Evolutionary conservation across 2,329 filamentous ascomycete genomes (phyloP).

Genomic region (Thermothelomyces thermophilus): DNA sequence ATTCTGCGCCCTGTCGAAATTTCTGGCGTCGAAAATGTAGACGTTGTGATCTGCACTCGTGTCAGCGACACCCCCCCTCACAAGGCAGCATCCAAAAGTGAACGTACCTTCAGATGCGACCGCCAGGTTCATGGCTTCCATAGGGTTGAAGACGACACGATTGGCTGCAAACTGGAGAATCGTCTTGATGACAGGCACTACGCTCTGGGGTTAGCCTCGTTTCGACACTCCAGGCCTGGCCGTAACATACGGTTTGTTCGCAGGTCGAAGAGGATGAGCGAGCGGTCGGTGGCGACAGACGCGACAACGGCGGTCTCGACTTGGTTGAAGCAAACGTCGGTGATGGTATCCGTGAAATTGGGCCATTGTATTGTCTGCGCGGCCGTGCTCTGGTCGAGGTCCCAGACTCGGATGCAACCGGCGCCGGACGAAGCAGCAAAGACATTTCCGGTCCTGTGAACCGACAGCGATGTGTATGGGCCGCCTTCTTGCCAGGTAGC

Average conservation of each 20-base stretch:
- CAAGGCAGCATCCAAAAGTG: neutral
- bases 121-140: conserved; percentile 65
- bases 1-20: conserved; percentile 80
- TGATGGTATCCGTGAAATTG: conserved; percentile 84
- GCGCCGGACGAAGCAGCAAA: conserved; percentile 74
- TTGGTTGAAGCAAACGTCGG: conserved; percentile 81
- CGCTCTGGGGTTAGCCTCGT: conserved; percentile 27
- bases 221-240: no score
- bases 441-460: conserved; percentile 69
- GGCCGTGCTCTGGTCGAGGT: conserved; percentile 65
- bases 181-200: conserved; percentile 72
- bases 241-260: conserved; percentile 48
- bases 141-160: conserved; percentile 85
- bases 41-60: conserved; percentile 71
- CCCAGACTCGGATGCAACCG: conserved; percentile 84
- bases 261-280: conserved; percentile 85
- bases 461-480: conserved; percentile 61
- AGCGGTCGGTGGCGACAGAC: conserved; percentile 77
- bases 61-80: neutral
- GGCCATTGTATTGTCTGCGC: conserved; percentile 83
- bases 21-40: conserved; percentile 90
- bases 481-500: conserved; percentile 78
- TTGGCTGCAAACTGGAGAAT: conserved; percentile 79
- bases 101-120: conserved; percentile 64
- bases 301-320: conserved; percentile 87